Evolutionary conservation across 169 alveolate species (phyloP).

Genomic region (Cryptosporidium sp.): DNA sequence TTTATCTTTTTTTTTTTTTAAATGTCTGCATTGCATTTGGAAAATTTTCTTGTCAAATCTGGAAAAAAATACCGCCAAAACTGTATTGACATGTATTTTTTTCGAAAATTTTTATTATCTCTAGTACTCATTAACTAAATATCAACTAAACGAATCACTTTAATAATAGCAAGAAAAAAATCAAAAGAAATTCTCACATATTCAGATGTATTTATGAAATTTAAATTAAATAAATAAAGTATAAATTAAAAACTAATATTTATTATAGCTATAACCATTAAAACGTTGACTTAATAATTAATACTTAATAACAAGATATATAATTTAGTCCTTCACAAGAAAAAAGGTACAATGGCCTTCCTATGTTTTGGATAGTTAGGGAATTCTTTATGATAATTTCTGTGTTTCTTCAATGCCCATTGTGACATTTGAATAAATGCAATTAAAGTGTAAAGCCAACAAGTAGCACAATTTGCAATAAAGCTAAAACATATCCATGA

Average conservation of each 20-base stretch:
- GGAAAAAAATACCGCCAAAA: slow-evolving; percentile 9
- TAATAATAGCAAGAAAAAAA: background rate
- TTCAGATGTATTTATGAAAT: background rate
- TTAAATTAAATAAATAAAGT: background rate
- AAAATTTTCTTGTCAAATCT: background rate
- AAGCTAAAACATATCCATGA: slow-evolving; percentile 94
- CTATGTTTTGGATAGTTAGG: slow-evolving; percentile 89
- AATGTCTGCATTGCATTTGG: background rate
- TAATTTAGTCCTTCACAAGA: slow-evolving; percentile 80
- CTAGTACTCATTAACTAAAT: background rate
- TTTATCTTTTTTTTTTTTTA: background rate
- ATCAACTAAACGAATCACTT: background rate
- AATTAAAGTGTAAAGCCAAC: slow-evolving; percentile 83
- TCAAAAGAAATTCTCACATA: background rate
- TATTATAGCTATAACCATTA: background rate
- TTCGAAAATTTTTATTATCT: background rate
- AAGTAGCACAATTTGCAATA: slow-evolving; percentile 85
- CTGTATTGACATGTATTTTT: background rate
- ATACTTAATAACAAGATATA: background rate
- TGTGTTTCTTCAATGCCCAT: slow-evolving; percentile 95
- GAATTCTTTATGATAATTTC: slow-evolving; percentile 89
- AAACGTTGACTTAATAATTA: slow-evolving; percentile 3
- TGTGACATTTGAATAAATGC: slow-evolving; percentile 88
- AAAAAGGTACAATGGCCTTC: slow-evolving; percentile 92
- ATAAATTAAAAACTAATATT: slow-evolving; percentile 2